phyloP scores from a whole-genome alignment of 1,139 yeast species.

The Yamadazyma diddensiae region DNA sequence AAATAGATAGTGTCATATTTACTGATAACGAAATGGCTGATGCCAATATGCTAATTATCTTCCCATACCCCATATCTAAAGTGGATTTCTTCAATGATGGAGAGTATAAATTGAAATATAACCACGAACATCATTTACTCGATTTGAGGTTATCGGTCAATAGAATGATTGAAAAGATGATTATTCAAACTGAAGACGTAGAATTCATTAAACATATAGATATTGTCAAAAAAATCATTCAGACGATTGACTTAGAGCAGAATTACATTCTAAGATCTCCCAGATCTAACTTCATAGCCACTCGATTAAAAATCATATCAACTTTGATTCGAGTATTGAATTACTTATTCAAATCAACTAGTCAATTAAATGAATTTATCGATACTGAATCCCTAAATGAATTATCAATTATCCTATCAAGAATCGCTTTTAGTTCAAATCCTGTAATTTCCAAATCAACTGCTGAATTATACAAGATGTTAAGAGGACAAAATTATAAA shows the following conservation, averaged over 20 bases:
- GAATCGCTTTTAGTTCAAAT: constrained; percentile 56
- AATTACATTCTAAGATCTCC: constrained; percentile 46
- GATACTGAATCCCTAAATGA: constrained; percentile 46
- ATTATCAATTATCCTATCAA: constrained; percentile 49
- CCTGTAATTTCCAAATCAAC: constrained; percentile 34
- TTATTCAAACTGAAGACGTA: constrained; percentile 30
- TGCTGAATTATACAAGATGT: constrained; percentile 25
- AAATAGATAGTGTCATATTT: constrained; percentile 33
- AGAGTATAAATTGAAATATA: constrained; percentile 21
- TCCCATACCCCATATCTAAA: constrained; percentile 8
- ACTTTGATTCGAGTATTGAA: constrained; percentile 30
- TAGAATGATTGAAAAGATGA: constrained; percentile 41
- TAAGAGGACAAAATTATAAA: constrained; percentile 24
- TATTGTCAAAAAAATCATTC: constrained; percentile 41
- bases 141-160: constrained; percentile 40
- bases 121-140: constrained; percentile 45
- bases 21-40: constrained; percentile 8
- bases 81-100: constrained; percentile 1
- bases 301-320: constrained; percentile 44
- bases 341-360: constrained; percentile 31
- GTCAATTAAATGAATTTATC: constrained; percentile 30
- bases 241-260: constrained; percentile 53
- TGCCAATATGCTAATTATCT: constrained; percentile 3
- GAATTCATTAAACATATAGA: constrained; percentile 34
- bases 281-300: constrained; percentile 38